Conservation (phyloP, 2,329 filamentous ascomycete genomes). For the Sporothrix luriei region DNA sequence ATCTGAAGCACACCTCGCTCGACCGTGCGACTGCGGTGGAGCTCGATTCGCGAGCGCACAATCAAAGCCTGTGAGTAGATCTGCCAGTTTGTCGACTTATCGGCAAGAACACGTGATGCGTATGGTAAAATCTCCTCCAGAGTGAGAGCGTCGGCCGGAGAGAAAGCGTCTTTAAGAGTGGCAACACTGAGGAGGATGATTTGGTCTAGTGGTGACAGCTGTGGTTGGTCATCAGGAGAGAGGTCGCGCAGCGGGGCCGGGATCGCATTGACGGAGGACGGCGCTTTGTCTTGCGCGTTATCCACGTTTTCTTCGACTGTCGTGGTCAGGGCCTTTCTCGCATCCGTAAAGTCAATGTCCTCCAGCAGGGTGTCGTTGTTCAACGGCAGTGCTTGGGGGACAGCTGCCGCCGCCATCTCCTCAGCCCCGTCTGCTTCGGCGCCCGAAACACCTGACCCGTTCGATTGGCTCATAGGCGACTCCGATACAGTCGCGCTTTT, state of each 20-base stretch:
- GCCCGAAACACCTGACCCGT: neutral
- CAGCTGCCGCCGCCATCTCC: constrained; percentile 32
- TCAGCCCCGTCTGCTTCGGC: constrained; percentile 24
- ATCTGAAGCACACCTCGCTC: constrained; percentile 90
- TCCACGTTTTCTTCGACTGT: constrained; percentile 38
- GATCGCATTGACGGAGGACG: constrained; percentile 44
- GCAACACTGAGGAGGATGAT: constrained; percentile 86
- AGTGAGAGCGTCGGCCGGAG: constrained; percentile 80
- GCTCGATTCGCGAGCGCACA: constrained; percentile 85
- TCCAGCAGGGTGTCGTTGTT: constrained; percentile 95
- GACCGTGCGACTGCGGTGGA: constrained; percentile 81
- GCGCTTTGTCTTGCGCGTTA: neutral
- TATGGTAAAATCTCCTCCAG: constrained; percentile 93
- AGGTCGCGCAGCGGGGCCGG: constrained; percentile 65
- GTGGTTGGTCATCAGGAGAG: constrained; percentile 78
- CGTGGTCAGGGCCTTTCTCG: constrained; percentile 35
- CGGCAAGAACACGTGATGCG: constrained; percentile 81
- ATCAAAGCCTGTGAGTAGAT: constrained; percentile 93
- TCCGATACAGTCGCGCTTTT: constrained; percentile 57
- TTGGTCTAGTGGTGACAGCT: constrained; percentile 80
- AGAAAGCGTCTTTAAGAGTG: constrained; percentile 84
- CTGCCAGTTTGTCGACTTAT: constrained; percentile 95
- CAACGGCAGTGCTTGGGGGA: constrained; percentile 71
- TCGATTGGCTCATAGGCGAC: neutral
- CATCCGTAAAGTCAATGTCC: constrained; percentile 71